A percentile compares a stretch with the other conserved stretches of the same genome.
These are phyloP conservation scores for Chamaecrista fasciculata DNA, from an alignment of 306 rosid genomes.

Conservation along the genomic window DNA sequence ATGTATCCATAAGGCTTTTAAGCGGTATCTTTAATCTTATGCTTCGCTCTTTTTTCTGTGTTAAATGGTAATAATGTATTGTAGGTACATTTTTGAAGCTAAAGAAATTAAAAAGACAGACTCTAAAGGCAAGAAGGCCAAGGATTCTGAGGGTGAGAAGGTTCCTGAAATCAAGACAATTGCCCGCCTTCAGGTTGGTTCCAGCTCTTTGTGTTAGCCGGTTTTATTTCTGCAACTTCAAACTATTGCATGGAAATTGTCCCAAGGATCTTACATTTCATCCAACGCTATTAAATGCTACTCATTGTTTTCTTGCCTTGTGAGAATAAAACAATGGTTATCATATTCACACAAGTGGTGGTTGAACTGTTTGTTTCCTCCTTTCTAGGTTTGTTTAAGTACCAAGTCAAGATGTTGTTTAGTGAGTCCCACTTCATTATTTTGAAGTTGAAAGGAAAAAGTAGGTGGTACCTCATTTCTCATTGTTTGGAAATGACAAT, in stretches of 20 bases:
- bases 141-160: constrained; percentile 46
- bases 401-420: too few relatives aligned
- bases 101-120: constrained; percentile 59
- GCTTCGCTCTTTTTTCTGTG: background rate
- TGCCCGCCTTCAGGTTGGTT: constrained; percentile 86
- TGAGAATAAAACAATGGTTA: background rate
- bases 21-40: constrained; percentile 1
- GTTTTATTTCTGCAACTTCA: constrained; percentile 11
- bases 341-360: background rate
- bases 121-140: constrained; percentile 49
- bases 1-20: constrained; percentile 10
- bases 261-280: background rate
- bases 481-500: background rate
- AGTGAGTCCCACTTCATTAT: background rate
- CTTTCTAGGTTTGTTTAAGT: background rate
- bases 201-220: constrained; percentile 2
- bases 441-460: background rate
- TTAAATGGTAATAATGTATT: background rate
- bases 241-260: constrained; percentile 12
- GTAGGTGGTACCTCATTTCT: background rate
- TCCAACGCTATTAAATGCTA: background rate
- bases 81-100: constrained; percentile 78
- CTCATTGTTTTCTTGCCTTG: background rate
- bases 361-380: background rate
- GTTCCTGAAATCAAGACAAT: constrained; percentile 46